A percentile compares a stretch with the other conserved stretches of the same genome.
Conservation (phyloP, 306 rosid species). For the Quillaja saponaria region DNA sequence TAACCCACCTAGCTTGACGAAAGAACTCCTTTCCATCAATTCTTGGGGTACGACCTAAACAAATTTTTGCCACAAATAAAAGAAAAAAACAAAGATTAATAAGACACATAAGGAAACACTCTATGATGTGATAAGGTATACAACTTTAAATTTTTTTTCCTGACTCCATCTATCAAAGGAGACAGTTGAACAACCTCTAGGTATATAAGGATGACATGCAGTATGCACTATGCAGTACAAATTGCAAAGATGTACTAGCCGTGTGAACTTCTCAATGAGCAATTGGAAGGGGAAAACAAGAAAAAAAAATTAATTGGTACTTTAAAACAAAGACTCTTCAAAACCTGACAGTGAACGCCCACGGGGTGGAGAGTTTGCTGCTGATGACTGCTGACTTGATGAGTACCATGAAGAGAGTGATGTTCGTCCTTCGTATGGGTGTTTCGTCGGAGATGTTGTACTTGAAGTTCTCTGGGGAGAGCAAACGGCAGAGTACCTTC, state of each 20-base stretch:
- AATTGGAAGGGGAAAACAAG: neutral
- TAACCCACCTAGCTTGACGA: conserved; percentile 82
- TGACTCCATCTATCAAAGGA: too few species aligned
- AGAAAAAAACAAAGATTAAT: conserved; percentile 13
- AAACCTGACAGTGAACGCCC: conserved; percentile 66
- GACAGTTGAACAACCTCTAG: too few species aligned
- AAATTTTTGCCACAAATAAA: conserved; percentile 8
- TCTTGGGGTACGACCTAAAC: conserved; percentile 80
- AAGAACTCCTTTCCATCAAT: conserved; percentile 98
- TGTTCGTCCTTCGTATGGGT: conserved; percentile 58
- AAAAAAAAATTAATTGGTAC: neutral
- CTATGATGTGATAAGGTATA: too few species aligned
- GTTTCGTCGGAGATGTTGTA: conserved; percentile 74
- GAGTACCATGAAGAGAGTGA: conserved; percentile 82
- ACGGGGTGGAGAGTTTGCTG: conserved; percentile 95
- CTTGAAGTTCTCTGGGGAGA: conserved; percentile 72
- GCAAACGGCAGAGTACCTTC: conserved; percentile 62
- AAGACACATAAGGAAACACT: too few species aligned
- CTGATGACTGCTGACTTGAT: conserved; percentile 98
- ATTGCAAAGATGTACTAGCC: neutral
- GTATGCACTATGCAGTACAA: too few species aligned
- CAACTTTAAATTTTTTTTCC: too few species aligned
- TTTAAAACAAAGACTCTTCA: conserved; percentile 20
- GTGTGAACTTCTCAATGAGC: neutral
- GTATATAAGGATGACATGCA: neutral